Percentiles rank a stretch among this genome's conserved stretches.
phyloP scores from a whole-genome alignment of 805 yeast species.

The Candida anglica region DNA sequence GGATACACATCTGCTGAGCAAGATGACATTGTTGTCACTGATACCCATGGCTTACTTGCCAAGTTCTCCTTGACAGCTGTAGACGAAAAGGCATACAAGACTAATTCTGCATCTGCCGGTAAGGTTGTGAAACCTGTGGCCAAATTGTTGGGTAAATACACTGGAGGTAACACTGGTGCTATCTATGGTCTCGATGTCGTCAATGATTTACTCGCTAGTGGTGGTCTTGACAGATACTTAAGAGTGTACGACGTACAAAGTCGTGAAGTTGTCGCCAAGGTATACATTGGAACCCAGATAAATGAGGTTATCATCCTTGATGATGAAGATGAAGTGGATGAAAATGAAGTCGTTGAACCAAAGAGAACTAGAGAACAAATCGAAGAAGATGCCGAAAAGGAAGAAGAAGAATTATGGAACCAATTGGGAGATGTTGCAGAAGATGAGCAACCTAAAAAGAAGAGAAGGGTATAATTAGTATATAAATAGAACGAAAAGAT shows the following conservation, averaged over 20 bases:
- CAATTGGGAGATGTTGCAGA: constrained; percentile 22
- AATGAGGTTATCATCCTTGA: constrained; percentile 49
- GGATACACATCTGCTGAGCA: constrained; percentile 30
- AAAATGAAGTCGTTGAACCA: constrained; percentile 7
- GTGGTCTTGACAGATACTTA: constrained; percentile 84
- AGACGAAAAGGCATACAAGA: constrained; percentile 32
- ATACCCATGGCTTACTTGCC: constrained; percentile 63
- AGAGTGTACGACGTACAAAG: constrained; percentile 66
- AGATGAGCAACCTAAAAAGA: constrained; percentile 19
- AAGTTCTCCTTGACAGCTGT: constrained; percentile 38
- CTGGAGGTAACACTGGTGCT: constrained; percentile 57
- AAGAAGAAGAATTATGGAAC: constrained; percentile 37
- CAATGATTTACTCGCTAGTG: constrained; percentile 56
- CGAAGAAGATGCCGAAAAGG: constrained; percentile 23
- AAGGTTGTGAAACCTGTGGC: constrained; percentile 46
- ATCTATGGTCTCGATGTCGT: constrained; percentile 63
- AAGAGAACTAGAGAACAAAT: constrained; percentile 10
- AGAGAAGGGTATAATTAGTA: constrained; percentile 6
- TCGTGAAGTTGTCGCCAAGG: constrained; percentile 63
- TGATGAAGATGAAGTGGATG: constrained; percentile 37
- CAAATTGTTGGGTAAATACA: constrained; percentile 59
- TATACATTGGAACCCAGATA: constrained; percentile 72
- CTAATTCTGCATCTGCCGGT: constrained; percentile 41
- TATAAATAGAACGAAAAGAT: constrained; percentile 2
- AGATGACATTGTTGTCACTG: constrained; percentile 59